Evolutionary conservation across 106 monocot species (phyloP).

Genomic region (Xerophyta viscosa): DNA sequence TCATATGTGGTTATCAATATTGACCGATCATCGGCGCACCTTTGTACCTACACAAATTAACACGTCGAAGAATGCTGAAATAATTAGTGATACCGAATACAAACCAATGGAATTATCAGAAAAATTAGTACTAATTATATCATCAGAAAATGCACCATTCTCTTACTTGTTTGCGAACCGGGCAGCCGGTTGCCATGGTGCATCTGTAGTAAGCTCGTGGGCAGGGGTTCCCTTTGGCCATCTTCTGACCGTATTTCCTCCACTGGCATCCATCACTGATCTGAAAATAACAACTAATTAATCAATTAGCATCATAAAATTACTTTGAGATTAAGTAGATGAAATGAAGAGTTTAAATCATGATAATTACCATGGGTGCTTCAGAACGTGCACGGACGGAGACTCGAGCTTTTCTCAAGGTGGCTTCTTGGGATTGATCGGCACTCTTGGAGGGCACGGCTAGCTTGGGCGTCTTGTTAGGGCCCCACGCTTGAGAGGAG

Average conservation of each 20-base stretch:
- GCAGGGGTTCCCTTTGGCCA: conserved; percentile 76
- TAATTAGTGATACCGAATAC: not conserved
- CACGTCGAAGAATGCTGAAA: not conserved
- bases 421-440: conserved; percentile 69
- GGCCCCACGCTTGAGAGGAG: conserved; percentile 27
- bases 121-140: too few species aligned
- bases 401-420: conserved; percentile 91
- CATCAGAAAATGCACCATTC: too few species aligned
- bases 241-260: conserved; percentile 86
- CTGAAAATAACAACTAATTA: conserved; percentile 17
- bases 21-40: conserved; percentile 65
- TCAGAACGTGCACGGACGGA: conserved; percentile 94
- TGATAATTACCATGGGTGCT: conserved; percentile 67
- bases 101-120: too few species aligned
- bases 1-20: conserved; percentile 78
- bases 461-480: conserved; percentile 21
- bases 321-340: too few species aligned
- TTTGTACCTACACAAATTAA: conserved; percentile 33
- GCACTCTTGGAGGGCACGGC: conserved; percentile 3
- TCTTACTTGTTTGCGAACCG: conserved; percentile 77
- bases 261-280: conserved; percentile 94
- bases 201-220: conserved; percentile 77
- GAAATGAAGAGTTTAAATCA: not conserved
- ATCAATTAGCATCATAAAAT: conserved; percentile 20
- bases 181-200: conserved; percentile 75